Evolutionary conservation across 2,329 filamentous ascomycete genomes (phyloP).

Genomic region (Nothophoma quercina): DNA sequence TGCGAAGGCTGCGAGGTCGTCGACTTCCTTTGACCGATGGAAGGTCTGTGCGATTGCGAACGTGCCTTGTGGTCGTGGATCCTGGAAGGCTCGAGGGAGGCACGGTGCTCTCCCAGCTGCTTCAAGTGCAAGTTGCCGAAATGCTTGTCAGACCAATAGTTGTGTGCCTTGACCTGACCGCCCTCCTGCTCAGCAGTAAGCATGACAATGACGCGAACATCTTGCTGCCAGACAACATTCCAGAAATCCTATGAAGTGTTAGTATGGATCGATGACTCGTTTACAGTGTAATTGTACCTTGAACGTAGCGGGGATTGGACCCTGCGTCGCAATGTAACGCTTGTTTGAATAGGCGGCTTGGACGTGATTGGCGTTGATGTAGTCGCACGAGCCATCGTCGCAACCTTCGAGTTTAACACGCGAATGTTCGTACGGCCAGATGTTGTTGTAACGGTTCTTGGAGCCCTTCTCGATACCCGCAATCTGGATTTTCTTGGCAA

Average conservation of each 20-base stretch:
- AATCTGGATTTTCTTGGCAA: conserved; percentile 68
- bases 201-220: conserved; percentile 94
- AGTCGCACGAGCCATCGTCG: conserved; percentile 77
- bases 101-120: conserved; percentile 79
- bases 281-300: conserved; percentile 66
- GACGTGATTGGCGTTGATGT: conserved; percentile 92
- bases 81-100: conserved; percentile 72
- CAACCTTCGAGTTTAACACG: conserved; percentile 80
- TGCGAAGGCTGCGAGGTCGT: conserved; percentile 43
- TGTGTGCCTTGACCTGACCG: conserved; percentile 91
- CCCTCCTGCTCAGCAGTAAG: conserved; percentile 93
- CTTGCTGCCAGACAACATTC: conserved; percentile 97
- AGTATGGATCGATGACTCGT: conserved; percentile 21
- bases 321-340: conserved; percentile 94
- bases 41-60: conserved; percentile 35
- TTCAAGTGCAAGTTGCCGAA: conserved; percentile 82
- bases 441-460: conserved; percentile 98
- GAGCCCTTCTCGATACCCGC: conserved; percentile 92
- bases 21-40: conserved; percentile 44
- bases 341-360: conserved; percentile 84
- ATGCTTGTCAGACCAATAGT: conserved; percentile 84
- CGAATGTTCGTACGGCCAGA: conserved; percentile 93
- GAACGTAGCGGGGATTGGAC: conserved; percentile 90
- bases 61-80: conserved; percentile 57
- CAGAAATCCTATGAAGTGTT: conserved; percentile 79